Base-by-base conservation (phyloP, 2,329 filamentous ascomycete species). In the Chrysoporthe deuterocubensis region DNA sequence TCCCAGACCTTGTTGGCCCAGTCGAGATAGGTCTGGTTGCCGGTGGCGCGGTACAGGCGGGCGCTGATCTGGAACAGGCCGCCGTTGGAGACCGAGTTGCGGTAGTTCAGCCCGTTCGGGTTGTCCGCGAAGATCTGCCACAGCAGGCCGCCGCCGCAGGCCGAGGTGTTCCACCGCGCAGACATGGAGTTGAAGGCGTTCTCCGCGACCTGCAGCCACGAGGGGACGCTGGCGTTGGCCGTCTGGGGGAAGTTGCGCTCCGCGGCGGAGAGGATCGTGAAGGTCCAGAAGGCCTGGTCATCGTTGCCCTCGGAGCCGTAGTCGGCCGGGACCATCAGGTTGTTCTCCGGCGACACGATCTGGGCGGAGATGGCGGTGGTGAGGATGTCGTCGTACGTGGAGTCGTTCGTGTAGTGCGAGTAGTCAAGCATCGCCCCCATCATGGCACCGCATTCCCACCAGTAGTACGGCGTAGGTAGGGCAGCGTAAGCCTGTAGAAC, bases 121-220 rank as follows among this genome's bases (percentile, higher is more conserved):
- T 96, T 95, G 73, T 86, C 87, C 1, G 85, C 80, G 76, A 90
- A 94, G 72, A 97, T 93, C 81, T 97, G 93, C 92, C 92, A 95
- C 67, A 88, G 84, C 59, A 96, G 80, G 4, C 93, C 93, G 69
- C 93, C 93, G 37, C 83, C 84, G 74, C 93, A 96, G 50, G 81
- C 78, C 0, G 82, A 80, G 0, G 80, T 83, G 75, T 94, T 89
- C 93, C 93, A 96, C 58, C 93, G 87, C 32, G 78, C 78, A 5
- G 83, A 84, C 74, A 94, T 90, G 56, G 86, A 85, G 76, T 94
- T 89, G 84, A 92, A 96, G 43, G 92, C 86, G 71, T 91, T 92
- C 72, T 85, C 83, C 8, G 87, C 87, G 37, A 96, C 83, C 34
- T 90, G 81, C 21, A 92, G 81, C 87, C 90, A 93, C 9, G 85